A percentile compares a stretch with the other conserved stretches of the same genome.
phyloP scores from a whole-genome alignment of 2,329 filamentous ascomycete species.

The Dactylonectria estremocensis region DNA sequence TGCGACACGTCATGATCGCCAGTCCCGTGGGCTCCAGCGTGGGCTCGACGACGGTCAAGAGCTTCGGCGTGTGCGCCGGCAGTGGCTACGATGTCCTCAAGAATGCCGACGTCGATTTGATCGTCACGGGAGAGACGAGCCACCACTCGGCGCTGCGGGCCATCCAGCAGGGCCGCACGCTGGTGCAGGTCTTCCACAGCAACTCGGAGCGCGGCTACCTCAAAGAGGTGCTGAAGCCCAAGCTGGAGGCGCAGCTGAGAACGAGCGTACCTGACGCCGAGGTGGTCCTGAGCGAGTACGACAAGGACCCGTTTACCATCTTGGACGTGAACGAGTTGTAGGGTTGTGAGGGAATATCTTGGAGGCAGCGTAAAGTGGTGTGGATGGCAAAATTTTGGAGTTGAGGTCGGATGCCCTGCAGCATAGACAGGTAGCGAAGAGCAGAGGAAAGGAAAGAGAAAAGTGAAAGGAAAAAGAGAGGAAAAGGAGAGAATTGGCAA shows the following conservation, averaged over 20 bases:
- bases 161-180: conserved; percentile 85
- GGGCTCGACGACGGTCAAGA: conserved; percentile 66
- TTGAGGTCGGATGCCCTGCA: conserved; percentile 11
- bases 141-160: conserved; percentile 93
- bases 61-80: conserved; percentile 90
- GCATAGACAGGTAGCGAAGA: neutral
- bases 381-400: conserved; percentile 17
- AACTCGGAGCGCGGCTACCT: conserved; percentile 93
- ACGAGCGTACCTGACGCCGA: conserved; percentile 66
- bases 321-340: conserved; percentile 65
- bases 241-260: conserved; percentile 73
- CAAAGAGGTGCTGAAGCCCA: conserved; percentile 76
- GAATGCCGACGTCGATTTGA: conserved; percentile 79
- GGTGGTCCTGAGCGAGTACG: conserved; percentile 83
- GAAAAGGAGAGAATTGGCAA: conserved; percentile 22
- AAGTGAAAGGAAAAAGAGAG: neutral
- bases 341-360: conserved; percentile 24
- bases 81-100: conserved; percentile 86
- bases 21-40: conserved; percentile 64
- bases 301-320: conserved; percentile 91
- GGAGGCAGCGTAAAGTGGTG: neutral
- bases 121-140: conserved; percentile 93
- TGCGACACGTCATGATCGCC: conserved; percentile 67
- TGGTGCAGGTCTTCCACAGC: conserved; percentile 91
- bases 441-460: neutral